Evolutionary conservation across 164 flowering plant species (phyloP).

Genomic region (Sedum album): DNA sequence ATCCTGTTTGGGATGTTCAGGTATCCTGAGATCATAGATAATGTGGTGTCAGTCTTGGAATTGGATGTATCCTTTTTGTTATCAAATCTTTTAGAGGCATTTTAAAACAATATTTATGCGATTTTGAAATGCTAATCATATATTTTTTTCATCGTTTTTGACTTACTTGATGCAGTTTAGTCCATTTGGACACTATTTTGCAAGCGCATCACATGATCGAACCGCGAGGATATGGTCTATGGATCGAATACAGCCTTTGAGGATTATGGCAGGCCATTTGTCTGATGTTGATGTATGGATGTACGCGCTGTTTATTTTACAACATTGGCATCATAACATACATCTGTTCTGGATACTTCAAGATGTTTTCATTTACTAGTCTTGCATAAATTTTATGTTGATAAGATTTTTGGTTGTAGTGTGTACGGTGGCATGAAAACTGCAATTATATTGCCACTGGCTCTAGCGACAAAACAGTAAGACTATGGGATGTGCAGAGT

Average conservation of each 20-base stretch:
- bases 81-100: neutral
- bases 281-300: slow-evolving; percentile 97
- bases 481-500: slow-evolving; percentile 91
- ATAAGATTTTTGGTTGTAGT: slow-evolving; percentile 27
- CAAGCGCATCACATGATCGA: slow-evolving; percentile 92
- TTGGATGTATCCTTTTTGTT: neutral
- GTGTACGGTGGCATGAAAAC: slow-evolving; percentile 96
- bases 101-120: neutral
- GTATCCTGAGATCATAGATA: slow-evolving; percentile 24
- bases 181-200: slow-evolving; percentile 95
- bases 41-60: neutral
- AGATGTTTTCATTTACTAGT: neutral
- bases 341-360: neutral
- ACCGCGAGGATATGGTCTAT: slow-evolving; percentile 98
- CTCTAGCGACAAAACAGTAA: slow-evolving; percentile 94
- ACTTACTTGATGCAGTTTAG: slow-evolving; percentile 58
- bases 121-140: neutral
- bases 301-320: neutral
- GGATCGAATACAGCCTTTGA: slow-evolving; percentile 90
- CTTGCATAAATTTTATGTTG: neutral
- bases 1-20: slow-evolving; percentile 99
- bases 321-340: neutral
- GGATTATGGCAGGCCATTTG: slow-evolving; percentile 95
- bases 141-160: slow-evolving; percentile 4
- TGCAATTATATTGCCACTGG: slow-evolving; percentile 98